Conservation (phyloP, 768 basidiomycete genomes). For the Leccinellum albellum region DNA sequence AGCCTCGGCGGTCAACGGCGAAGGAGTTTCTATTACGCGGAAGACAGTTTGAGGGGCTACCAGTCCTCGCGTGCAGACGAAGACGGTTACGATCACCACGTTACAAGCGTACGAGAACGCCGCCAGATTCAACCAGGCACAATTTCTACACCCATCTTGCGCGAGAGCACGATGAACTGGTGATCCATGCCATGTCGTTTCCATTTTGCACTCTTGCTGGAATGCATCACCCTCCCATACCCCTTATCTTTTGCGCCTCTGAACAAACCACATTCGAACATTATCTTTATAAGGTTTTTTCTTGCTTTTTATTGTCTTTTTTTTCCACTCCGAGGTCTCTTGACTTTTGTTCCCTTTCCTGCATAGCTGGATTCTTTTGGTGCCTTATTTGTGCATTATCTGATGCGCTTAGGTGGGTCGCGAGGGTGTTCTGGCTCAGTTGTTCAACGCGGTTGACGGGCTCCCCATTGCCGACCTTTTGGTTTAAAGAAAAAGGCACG, state of each 20-base stretch:
- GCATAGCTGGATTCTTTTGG: constrained; percentile 19
- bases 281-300: constrained; percentile 4
- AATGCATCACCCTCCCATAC: constrained; percentile 15
- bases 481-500: background rate
- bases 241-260: background rate
- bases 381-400: constrained; percentile 24
- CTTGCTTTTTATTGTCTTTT: background rate
- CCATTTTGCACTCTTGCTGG: background rate
- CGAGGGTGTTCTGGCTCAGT: constrained; percentile 6
- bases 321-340: constrained; percentile 3
- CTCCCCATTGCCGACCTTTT: background rate
- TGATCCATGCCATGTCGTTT: constrained; percentile 30
- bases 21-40: constrained; percentile 82
- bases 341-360: constrained; percentile 7
- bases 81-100: constrained; percentile 34
- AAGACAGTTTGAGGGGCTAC: constrained; percentile 71
- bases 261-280: background rate
- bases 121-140: constrained; percentile 54
- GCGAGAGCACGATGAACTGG: constrained; percentile 86
- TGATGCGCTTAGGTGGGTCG: constrained; percentile 19
- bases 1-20: constrained; percentile 68
- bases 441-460: constrained; percentile 1
- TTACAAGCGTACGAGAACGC: constrained; percentile 49
- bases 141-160: constrained; percentile 73
- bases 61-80: constrained; percentile 38